Evolutionary conservation across 2,329 filamentous ascomycete species (phyloP).

Genomic region (Paracoccidioides brasiliensis): DNA sequence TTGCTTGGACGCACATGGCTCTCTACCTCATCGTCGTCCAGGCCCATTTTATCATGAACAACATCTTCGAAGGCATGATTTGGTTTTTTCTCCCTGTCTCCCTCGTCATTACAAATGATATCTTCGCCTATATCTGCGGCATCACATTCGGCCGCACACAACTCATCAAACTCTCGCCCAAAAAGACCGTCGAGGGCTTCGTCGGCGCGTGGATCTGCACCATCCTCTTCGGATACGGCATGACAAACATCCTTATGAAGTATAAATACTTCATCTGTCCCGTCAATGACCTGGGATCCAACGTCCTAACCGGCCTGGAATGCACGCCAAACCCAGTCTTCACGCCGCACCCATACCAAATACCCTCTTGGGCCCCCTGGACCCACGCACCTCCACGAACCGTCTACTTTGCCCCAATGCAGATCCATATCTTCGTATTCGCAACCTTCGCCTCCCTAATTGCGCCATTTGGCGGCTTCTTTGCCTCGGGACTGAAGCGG

Average conservation of each 20-base stretch:
- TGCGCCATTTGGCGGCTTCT: conserved; percentile 95
- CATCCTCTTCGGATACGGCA: conserved; percentile 64
- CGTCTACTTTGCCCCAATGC: conserved; percentile 71
- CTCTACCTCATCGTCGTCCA: conserved; percentile 95
- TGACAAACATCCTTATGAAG: conserved; percentile 73
- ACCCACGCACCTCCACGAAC: conserved; percentile 38
- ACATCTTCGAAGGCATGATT: conserved; percentile 98
- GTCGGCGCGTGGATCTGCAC: conserved; percentile 94
- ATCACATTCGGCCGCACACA: conserved; percentile 95
- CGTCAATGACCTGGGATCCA: conserved; percentile 89
- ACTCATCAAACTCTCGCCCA: conserved; percentile 93
- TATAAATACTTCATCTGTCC: conserved; percentile 98
- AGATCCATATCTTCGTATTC: conserved; percentile 81
- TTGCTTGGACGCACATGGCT: conserved; percentile 99
- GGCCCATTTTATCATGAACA: conserved; percentile 99
- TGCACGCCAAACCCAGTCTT: conserved; percentile 91
- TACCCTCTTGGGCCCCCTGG: conserved; percentile 60
- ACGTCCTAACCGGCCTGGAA: conserved; percentile 77
- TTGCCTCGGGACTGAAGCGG: conserved; percentile 91
- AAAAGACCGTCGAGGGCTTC: conserved; percentile 98
- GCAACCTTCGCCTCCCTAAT: conserved; percentile 93
- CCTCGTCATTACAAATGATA: conserved; percentile 96
- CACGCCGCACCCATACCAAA: conserved; percentile 57
- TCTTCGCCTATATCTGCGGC: conserved; percentile 94
- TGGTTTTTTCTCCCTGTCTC: conserved; percentile 97